Evolutionary conservation across 148 eudicot species (phyloP).

Genomic region (Agrostemma githago): DNA sequence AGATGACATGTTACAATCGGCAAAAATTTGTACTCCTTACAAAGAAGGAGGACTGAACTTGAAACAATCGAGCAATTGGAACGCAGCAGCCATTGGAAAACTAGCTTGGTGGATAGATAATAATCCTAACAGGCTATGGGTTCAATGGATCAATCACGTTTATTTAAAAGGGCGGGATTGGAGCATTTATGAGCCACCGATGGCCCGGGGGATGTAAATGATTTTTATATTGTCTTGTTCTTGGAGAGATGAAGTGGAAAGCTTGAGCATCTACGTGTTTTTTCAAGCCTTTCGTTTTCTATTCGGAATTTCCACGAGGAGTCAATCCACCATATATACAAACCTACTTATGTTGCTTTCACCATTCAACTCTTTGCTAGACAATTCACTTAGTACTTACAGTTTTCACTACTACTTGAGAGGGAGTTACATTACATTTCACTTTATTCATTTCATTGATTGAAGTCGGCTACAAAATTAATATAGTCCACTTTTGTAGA

Average conservation of each 20-base stretch:
- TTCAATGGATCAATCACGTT: too few species aligned
- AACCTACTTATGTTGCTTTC: slow-evolving; percentile 20
- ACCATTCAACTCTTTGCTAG: slow-evolving; percentile 9
- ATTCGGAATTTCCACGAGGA: slow-evolving; percentile 24
- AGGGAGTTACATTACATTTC: background rate
- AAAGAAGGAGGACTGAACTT: too few species aligned
- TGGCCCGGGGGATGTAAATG: slow-evolving; percentile 1
- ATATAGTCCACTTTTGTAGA: background rate
- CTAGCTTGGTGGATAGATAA: too few species aligned
- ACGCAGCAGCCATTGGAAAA: too few species aligned
- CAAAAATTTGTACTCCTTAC: too few species aligned
- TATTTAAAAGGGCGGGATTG: too few species aligned
- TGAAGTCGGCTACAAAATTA: background rate
- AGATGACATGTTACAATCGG: too few species aligned
- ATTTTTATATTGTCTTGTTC: slow-evolving; percentile 22
- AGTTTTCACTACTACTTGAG: background rate
- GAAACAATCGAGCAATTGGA: too few species aligned
- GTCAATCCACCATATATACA: slow-evolving; percentile 20
- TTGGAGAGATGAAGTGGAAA: slow-evolving; percentile 27
- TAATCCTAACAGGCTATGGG: too few species aligned
- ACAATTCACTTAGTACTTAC: slow-evolving; percentile 15
- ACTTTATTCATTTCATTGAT: slow-evolving; percentile 1
- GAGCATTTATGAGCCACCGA: too few species aligned
- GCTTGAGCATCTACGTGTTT: slow-evolving; percentile 27
- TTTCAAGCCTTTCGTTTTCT: slow-evolving; percentile 4